phyloP scores from a whole-genome alignment of 2,329 filamentous ascomycete species.

The Phyllosticta ampelicida region DNA sequence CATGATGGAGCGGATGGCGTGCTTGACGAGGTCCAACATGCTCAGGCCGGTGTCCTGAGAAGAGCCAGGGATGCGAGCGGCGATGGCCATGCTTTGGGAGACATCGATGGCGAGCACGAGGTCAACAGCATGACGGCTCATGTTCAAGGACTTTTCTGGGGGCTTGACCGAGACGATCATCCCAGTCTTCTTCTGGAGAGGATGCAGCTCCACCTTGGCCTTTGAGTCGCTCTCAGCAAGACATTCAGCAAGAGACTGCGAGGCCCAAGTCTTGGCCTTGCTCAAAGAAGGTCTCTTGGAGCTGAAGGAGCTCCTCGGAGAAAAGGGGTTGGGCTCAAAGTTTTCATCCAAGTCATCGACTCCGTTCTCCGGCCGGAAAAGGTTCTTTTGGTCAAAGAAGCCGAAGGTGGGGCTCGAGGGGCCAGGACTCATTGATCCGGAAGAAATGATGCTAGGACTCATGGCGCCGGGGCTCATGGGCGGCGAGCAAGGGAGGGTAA shows the following conservation, averaged over 20 bases:
- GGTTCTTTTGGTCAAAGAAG: neutral
- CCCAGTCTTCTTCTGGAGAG: conserved; percentile 20
- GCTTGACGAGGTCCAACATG: conserved; percentile 49
- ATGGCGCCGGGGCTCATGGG: neutral
- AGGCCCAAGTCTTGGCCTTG: neutral
- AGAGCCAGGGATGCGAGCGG: conserved; percentile 36
- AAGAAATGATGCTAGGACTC: neutral
- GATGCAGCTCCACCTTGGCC: conserved; percentile 6
- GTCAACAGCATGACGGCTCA: conserved; percentile 40
- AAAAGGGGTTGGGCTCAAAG: neutral
- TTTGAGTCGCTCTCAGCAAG: neutral
- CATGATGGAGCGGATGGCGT: conserved; percentile 48
- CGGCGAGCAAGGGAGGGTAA: neutral
- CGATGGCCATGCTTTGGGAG: conserved; percentile 44
- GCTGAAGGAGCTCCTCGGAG: neutral
- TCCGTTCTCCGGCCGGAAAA: neutral
- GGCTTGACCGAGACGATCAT: conserved; percentile 40
- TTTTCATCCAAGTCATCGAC: neutral
- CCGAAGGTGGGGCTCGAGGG: neutral
- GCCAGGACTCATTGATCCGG: neutral
- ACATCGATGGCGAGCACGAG: conserved; percentile 53
- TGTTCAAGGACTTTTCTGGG: conserved; percentile 27
- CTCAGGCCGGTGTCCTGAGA: conserved; percentile 41
- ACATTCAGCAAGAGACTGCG: neutral
- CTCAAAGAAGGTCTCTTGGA: neutral